Percentiles rank a stretch among this genome's conserved stretches.
Conservation (phyloP, 805 yeast genomes). For the Maudiozyma barnettii region DNA sequence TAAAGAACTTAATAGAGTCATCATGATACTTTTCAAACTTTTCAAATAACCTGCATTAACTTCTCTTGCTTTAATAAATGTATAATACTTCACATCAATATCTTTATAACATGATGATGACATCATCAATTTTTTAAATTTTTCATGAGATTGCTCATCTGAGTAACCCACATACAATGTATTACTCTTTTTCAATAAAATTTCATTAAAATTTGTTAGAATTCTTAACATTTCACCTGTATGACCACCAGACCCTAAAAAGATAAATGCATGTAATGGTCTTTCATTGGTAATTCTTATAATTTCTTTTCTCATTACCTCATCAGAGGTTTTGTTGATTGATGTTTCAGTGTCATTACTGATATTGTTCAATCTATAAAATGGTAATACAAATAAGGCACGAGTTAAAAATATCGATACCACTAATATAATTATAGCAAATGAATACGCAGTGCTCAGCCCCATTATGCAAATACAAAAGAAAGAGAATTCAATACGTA, state of each 20-base stretch:
- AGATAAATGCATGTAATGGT: slow-evolving; percentile 37
- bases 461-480: not conserved
- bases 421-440: slow-evolving; percentile 4
- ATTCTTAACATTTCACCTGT: slow-evolving; percentile 91
- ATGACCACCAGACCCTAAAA: slow-evolving; percentile 95
- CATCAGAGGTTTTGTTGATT: not conserved
- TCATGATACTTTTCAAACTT: slow-evolving; percentile 28
- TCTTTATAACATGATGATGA: not conserved
- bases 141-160: slow-evolving; percentile 22
- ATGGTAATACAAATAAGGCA: slow-evolving; percentile 14
- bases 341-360: not conserved
- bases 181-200: slow-evolving; percentile 39
- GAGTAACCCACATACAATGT: slow-evolving; percentile 31
- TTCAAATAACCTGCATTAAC: slow-evolving; percentile 30
- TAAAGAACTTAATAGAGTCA: slow-evolving; percentile 24
- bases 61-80: slow-evolving; percentile 28
- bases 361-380: slow-evolving; percentile 5
- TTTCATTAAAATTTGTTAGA: slow-evolving; percentile 32
- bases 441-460: slow-evolving; percentile 1
- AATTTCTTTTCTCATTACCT: not conserved
- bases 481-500: not conserved
- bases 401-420: slow-evolving; percentile 9
- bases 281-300: not conserved
- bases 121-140: slow-evolving; percentile 31
- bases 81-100: slow-evolving; percentile 13